Conservation (phyloP, 805 yeast genomes). For the Cyberlindnera japonica region DNA sequence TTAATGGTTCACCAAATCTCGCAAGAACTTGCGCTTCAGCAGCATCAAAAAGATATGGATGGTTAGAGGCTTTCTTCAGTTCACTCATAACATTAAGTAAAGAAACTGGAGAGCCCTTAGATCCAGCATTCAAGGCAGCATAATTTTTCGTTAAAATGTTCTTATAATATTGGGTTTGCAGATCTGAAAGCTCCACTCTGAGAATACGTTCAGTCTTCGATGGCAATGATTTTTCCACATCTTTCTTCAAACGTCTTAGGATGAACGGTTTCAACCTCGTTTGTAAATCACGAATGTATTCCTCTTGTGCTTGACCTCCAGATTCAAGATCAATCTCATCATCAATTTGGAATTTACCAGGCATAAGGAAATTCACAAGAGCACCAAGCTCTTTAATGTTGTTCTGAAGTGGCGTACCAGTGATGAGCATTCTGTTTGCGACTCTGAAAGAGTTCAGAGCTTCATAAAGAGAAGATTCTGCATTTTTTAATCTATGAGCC, state of each 20-base stretch:
- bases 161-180: conserved; percentile 92
- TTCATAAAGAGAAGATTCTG: conserved; percentile 90
- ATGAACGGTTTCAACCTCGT: conserved; percentile 86
- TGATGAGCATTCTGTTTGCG: conserved; percentile 79
- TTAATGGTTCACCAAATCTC: conserved; percentile 50
- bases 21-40: conserved; percentile 82
- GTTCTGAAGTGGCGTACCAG: conserved; percentile 98
- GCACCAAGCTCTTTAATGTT: conserved; percentile 95
- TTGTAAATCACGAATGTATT: conserved; percentile 82
- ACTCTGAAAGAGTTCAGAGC: conserved; percentile 79
- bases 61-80: conserved; percentile 94
- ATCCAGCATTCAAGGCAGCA: conserved; percentile 83
- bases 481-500: conserved; percentile 93
- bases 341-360: conserved; percentile 85
- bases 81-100: conserved; percentile 91
- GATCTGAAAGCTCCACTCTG: conserved; percentile 90
- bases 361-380: conserved; percentile 90
- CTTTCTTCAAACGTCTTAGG: conserved; percentile 89
- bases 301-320: conserved; percentile 73
- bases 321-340: conserved; percentile 90
- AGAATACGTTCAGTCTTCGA: conserved; percentile 93
- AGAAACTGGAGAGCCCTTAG: conserved; percentile 74
- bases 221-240: conserved; percentile 95
- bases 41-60: conserved; percentile 90
- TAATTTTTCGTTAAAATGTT: conserved; percentile 92